These are phyloP conservation scores for Zychaea mexicana DNA, from an alignment of 371 early-diverging fungal species.

Conservation along the genomic window DNA sequence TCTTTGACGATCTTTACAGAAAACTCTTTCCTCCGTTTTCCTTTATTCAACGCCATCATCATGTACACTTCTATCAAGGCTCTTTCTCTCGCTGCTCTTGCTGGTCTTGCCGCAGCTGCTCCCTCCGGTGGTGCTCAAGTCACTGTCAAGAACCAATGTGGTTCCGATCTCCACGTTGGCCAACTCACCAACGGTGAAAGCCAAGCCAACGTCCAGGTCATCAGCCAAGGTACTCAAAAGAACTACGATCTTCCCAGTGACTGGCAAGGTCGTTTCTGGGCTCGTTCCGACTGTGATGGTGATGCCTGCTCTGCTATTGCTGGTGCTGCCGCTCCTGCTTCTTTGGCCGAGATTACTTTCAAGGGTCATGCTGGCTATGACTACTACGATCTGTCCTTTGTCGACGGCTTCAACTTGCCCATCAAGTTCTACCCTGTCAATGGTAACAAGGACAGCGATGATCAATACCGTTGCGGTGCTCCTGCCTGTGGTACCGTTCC, in stretches of 20 bases:
- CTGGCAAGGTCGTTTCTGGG: slow-evolving; percentile 40
- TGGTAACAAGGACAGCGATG: slow-evolving; percentile 5
- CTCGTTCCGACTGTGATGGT: slow-evolving; percentile 22
- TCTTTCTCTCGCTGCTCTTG: slow-evolving; percentile 4
- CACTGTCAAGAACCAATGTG: slow-evolving; percentile 19
- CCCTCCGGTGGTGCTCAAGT: slow-evolving; percentile 8
- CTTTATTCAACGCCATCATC: neutral
- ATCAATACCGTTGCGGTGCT: slow-evolving; percentile 27
- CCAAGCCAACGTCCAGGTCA: slow-evolving; percentile 5
- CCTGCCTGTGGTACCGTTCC: slow-evolving; percentile 25
- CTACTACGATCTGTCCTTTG: slow-evolving; percentile 40
- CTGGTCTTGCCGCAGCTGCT: slow-evolving; percentile 10
- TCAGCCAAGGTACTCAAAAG: slow-evolving; percentile 8
- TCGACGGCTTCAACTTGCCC: slow-evolving; percentile 44
- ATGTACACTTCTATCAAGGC: slow-evolving; percentile 2
- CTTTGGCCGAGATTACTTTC: slow-evolving; percentile 33
- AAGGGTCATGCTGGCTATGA: slow-evolving; percentile 21
- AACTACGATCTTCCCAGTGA: slow-evolving; percentile 8
- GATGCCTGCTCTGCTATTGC: slow-evolving; percentile 22
- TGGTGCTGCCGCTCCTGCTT: slow-evolving; percentile 32
- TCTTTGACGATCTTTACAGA: neutral
- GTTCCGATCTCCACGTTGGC: slow-evolving; percentile 10
- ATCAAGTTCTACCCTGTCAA: slow-evolving; percentile 24
- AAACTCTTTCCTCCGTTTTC: neutral
- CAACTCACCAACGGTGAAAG: slow-evolving; percentile 14